Evolutionary conservation across 116 monocot species (phyloP).

Genomic region (Dioscorea cayenensis): DNA sequence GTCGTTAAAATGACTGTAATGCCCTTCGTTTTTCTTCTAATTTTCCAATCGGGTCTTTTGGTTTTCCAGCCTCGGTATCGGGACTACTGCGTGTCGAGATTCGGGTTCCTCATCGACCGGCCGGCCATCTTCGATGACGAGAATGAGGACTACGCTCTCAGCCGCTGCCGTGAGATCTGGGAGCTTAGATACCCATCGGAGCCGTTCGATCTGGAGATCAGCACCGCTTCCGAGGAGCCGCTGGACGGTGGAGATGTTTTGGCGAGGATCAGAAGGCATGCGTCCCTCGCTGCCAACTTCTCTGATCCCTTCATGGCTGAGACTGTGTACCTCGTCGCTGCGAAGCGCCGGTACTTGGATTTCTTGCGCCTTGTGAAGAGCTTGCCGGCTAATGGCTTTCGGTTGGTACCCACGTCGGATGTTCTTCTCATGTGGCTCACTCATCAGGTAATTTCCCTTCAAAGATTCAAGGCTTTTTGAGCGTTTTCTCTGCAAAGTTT

Average conservation of each 20-base stretch:
- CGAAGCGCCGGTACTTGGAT: constrained; percentile 50
- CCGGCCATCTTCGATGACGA: constrained; percentile 80
- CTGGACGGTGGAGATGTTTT: constrained; percentile 16
- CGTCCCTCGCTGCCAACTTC: constrained; percentile 27
- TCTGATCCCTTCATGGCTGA: constrained; percentile 53
- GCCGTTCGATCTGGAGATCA: constrained; percentile 61
- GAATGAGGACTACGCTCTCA: constrained; percentile 65
- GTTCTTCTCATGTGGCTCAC: constrained; percentile 85
- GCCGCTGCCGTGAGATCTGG: constrained; percentile 70
- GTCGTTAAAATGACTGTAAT: not conserved
- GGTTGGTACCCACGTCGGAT: constrained; percentile 65
- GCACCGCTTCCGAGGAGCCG: not conserved
- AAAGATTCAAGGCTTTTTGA: not conserved
- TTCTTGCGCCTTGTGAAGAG: constrained; percentile 47
- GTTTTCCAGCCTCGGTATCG: constrained; percentile 33
- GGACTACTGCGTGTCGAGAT: constrained; percentile 69
- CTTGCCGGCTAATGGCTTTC: not conserved
- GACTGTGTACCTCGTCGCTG: constrained; percentile 74
- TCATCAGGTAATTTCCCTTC: constrained; percentile 52
- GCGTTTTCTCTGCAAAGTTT: not conserved
- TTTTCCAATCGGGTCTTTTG: not conserved
- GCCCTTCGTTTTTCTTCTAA: not conserved
- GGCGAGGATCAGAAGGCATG: constrained; percentile 17
- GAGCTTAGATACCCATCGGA: constrained; percentile 53
- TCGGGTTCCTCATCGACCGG: constrained; percentile 56